Evolutionary conservation across 306 rosid genomes (phyloP).

Genomic region (Albizia julibrissin): DNA sequence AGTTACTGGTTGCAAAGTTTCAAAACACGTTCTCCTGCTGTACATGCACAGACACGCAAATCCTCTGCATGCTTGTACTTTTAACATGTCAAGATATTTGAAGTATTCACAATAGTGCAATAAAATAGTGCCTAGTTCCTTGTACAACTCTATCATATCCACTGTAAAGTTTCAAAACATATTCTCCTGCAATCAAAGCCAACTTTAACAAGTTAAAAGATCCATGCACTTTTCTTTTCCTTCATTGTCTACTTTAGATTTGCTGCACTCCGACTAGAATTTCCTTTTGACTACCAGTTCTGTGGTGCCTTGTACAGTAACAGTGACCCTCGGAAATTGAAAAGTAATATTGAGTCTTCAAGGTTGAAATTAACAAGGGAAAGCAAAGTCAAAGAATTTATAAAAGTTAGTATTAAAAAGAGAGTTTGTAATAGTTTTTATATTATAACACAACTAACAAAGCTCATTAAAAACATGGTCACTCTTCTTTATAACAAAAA

Average conservation of each 20-base stretch:
- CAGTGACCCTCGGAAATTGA: neutral
- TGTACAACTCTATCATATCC: too few species aligned
- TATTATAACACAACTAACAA: neutral
- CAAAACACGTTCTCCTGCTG: neutral
- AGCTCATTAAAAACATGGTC: slow-evolving; percentile 12
- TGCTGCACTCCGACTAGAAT: neutral
- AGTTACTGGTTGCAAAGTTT: slow-evolving; percentile 6
- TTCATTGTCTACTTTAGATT: neutral
- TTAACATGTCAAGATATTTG: too few species aligned
- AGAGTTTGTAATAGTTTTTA: neutral
- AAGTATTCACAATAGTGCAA: too few species aligned
- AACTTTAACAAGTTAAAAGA: neutral
- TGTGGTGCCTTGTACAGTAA: neutral
- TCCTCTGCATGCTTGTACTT: too few species aligned
- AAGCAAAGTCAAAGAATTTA: slow-evolving; percentile 3
- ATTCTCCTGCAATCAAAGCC: neutral
- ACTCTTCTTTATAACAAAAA: slow-evolving; percentile 27
- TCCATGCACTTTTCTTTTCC: neutral
- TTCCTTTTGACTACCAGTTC: neutral
- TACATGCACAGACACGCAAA: too few species aligned
- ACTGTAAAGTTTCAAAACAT: neutral
- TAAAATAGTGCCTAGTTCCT: too few species aligned
- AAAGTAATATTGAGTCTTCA: neutral
- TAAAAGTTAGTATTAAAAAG: neutral
- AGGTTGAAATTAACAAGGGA: neutral